Conservation (phyloP, 257 asterid genomes). For the Mitragyna speciosa region DNA sequence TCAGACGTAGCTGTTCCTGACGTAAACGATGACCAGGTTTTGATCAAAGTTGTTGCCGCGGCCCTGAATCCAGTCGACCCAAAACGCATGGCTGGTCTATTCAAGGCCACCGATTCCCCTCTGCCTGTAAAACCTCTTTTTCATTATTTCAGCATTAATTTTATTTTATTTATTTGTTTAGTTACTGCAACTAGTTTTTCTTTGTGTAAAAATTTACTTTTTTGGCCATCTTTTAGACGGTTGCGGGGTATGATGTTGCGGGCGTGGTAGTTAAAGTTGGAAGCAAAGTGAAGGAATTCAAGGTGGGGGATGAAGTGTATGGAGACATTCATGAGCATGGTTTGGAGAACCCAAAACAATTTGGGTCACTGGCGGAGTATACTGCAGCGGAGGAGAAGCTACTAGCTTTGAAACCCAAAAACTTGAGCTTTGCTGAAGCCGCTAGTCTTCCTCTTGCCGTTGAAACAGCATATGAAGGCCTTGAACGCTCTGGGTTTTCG, state of each 20-base stretch:
- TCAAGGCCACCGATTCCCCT: conserved; percentile 76
- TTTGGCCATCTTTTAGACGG: conserved; percentile 38
- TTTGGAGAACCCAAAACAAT: conserved; percentile 61
- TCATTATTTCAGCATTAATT: neutral
- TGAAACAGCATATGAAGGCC: conserved; percentile 85
- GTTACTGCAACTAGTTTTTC: neutral
- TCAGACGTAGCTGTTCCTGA: conserved; percentile 58
- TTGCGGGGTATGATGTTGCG: conserved; percentile 91
- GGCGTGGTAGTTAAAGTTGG: conserved; percentile 85
- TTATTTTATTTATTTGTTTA: neutral
- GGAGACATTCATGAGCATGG: conserved; percentile 74
- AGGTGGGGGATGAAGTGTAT: conserved; percentile 86
- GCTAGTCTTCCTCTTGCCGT: conserved; percentile 67
- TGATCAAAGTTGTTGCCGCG: conserved; percentile 84
- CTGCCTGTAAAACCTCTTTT: conserved; percentile 52
- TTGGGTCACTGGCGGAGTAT: conserved; percentile 75
- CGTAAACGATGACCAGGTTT: conserved; percentile 63
- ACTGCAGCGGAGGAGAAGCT: conserved; percentile 83
- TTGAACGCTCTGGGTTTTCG: conserved; percentile 57
- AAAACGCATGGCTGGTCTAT: conserved; percentile 62
- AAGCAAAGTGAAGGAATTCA: conserved; percentile 61
- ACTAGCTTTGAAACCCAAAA: conserved; percentile 72
- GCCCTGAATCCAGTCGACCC: conserved; percentile 78
- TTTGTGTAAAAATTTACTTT: neutral
- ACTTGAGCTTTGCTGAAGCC: conserved; percentile 65